Evolutionary conservation across 2,329 filamentous ascomycete genomes (phyloP).

Genomic region (Colletotrichum noveboracense): DNA sequence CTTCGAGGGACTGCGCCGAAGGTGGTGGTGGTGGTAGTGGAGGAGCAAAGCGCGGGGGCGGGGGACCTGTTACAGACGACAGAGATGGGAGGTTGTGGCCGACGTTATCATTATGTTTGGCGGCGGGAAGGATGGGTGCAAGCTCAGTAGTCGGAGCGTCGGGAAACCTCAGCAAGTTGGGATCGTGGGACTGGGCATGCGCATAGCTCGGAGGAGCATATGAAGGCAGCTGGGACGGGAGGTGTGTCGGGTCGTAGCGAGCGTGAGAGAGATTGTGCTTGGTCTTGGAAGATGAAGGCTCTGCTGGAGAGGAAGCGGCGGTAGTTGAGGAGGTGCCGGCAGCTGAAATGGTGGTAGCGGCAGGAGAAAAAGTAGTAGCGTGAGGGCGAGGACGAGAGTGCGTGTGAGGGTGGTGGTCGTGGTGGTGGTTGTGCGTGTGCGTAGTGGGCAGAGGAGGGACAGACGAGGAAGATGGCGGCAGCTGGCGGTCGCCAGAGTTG

Average conservation of each 20-base stretch:
- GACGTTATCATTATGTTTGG: slow-evolving; percentile 27
- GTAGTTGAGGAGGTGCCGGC: neutral
- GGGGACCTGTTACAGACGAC: slow-evolving; percentile 41
- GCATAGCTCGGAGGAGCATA: slow-evolving; percentile 42
- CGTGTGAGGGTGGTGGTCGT: neutral
- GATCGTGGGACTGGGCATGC: slow-evolving; percentile 36
- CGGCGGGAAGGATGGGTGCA: slow-evolving; percentile 44
- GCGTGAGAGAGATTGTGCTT: slow-evolving; percentile 17
- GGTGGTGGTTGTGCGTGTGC: neutral
- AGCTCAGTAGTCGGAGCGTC: slow-evolving; percentile 42
- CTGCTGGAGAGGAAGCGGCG: neutral
- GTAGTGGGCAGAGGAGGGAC: neutral
- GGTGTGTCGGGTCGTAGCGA: slow-evolving; percentile 24
- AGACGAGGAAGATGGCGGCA: slow-evolving; percentile 20
- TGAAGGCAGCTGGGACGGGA: slow-evolving; percentile 30
- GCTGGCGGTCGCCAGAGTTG: slow-evolving; percentile 27
- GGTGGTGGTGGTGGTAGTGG: slow-evolving; percentile 21
- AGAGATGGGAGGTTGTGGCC: slow-evolving; percentile 45
- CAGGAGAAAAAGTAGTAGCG: neutral
- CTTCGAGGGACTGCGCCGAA: slow-evolving; percentile 10
- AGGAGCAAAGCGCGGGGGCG: slow-evolving; percentile 28
- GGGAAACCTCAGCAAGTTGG: slow-evolving; percentile 34
- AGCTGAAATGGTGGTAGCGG: neutral
- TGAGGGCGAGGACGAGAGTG: neutral
- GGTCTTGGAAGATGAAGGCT: neutral